A percentile compares a stretch with the other conserved stretches of the same genome.
Evolutionary conservation across 495 filamentous ascomycete species (phyloP).

Genomic region (Collariella sp.): DNA sequence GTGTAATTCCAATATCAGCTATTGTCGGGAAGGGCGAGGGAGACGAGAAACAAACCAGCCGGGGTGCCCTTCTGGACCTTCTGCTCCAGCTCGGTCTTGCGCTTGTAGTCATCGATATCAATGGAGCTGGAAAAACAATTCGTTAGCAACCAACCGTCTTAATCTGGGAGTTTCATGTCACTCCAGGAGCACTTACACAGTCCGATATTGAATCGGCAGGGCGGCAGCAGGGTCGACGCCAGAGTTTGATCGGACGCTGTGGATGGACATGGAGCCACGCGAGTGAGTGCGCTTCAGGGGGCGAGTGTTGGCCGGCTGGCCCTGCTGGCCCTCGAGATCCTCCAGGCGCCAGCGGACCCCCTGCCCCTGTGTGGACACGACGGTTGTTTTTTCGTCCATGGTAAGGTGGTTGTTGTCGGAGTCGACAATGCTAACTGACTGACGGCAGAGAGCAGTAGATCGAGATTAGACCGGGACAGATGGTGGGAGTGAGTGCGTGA

Average conservation of each 20-base stretch:
- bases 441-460: too few relatives aligned
- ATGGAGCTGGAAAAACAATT: slow-evolving; percentile 31
- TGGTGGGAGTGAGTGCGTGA: too few relatives aligned
- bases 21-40: background rate
- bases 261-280: slow-evolving; percentile 33
- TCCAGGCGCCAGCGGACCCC: background rate
- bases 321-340: background rate
- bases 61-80: slow-evolving; percentile 36
- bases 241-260: slow-evolving; percentile 24
- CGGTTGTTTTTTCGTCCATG: background rate
- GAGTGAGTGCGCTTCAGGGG: slow-evolving; percentile 26
- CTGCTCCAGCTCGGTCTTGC: slow-evolving; percentile 29
- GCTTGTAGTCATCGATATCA: slow-evolving; percentile 45
- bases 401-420: background rate
- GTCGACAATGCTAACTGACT: too few relatives aligned
- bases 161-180: background rate
- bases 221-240: slow-evolving; percentile 39
- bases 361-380: background rate
- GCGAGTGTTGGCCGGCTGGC: background rate
- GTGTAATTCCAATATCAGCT: background rate
- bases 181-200: slow-evolving; percentile 28
- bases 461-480: too few relatives aligned
- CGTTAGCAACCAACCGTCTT: background rate
- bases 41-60: slow-evolving; percentile 25
- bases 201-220: slow-evolving; percentile 48